These are phyloP conservation scores for Porphyra umbilicalis DNA, from an alignment of 31 red algal species.

Conservation along the genomic window DNA sequence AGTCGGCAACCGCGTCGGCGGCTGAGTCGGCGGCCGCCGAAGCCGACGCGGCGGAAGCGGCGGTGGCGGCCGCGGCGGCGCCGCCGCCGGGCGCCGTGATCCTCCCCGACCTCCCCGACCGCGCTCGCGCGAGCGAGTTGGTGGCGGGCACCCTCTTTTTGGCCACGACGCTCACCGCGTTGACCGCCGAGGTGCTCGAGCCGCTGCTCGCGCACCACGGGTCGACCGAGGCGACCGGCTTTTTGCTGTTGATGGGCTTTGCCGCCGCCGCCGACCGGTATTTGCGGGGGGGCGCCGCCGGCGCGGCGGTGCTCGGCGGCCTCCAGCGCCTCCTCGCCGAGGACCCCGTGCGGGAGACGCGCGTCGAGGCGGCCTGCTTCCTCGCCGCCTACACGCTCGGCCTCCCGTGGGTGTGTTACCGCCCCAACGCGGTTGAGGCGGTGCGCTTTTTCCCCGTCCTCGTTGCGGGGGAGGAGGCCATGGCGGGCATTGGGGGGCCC, in stretches of 20 bases:
- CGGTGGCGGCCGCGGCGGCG: conserved; percentile 6
- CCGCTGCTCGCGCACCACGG: conserved; percentile 37
- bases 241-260: conserved; percentile 7
- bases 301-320: conserved; percentile 15
- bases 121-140: conserved; percentile 8
- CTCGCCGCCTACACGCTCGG: conserved; percentile 51
- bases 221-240: conserved; percentile 26
- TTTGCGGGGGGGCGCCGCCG: background rate
- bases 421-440: conserved; percentile 23
- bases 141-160: conserved; percentile 25
- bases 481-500: background rate
- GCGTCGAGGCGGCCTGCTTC: conserved; percentile 49
- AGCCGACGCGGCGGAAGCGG: conserved; percentile 1
- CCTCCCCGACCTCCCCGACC: conserved; percentile 16
- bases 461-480: background rate
- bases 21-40: background rate
- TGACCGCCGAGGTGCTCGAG: conserved; percentile 42
- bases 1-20: conserved; percentile 12
- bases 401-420: conserved; percentile 62
- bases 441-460: background rate
- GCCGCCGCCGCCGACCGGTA: conserved; percentile 26
- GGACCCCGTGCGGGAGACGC: conserved; percentile 45
- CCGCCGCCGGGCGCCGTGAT: background rate
- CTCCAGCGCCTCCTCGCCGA: conserved; percentile 41
- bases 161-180: conserved; percentile 4